phyloP scores from a whole-genome alignment of 139 green algal species.

The Tetraselmis chui region DNA sequence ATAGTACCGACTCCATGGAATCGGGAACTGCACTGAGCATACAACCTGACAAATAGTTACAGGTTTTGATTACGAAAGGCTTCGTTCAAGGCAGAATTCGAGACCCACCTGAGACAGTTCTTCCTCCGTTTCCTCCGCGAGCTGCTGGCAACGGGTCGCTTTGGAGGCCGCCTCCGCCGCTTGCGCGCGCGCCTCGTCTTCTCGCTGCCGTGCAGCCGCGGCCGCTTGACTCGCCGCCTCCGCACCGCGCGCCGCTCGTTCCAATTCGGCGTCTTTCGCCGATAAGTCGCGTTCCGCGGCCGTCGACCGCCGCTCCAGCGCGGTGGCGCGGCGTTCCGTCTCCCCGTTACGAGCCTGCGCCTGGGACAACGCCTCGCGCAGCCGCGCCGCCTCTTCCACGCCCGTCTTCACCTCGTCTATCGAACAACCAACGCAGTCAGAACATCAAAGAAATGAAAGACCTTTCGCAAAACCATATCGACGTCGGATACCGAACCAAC shows the following conservation, averaged over 20 bases:
- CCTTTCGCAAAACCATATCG: too few species aligned
- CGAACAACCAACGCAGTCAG: not conserved
- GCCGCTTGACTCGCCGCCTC: not conserved
- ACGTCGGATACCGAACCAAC: too few species aligned
- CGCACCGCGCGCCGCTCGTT: not conserved
- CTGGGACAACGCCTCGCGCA: conserved; percentile 2
- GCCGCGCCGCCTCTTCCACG: conserved; percentile 33
- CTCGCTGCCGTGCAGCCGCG: not conserved
- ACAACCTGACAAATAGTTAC: too few species aligned
- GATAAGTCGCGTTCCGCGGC: not conserved
- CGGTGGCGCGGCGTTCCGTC: not conserved
- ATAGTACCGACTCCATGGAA: too few species aligned
- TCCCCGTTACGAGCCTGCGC: not conserved
- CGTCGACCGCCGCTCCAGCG: not conserved
- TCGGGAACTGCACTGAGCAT: too few species aligned
- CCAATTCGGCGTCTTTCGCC: not conserved
- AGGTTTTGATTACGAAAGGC: too few species aligned
- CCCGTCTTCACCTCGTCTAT: conserved; percentile 2
- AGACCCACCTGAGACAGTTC: not conserved
- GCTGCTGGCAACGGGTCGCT: not conserved
- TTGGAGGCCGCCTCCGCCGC: not conserved
- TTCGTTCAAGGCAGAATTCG: too few species aligned
- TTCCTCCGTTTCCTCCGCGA: not conserved
- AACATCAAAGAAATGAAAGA: too few species aligned
- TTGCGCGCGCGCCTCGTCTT: not conserved